phyloP scores from a whole-genome alignment of 2,329 filamentous ascomycete species.

The Capronia epimyces region DNA sequence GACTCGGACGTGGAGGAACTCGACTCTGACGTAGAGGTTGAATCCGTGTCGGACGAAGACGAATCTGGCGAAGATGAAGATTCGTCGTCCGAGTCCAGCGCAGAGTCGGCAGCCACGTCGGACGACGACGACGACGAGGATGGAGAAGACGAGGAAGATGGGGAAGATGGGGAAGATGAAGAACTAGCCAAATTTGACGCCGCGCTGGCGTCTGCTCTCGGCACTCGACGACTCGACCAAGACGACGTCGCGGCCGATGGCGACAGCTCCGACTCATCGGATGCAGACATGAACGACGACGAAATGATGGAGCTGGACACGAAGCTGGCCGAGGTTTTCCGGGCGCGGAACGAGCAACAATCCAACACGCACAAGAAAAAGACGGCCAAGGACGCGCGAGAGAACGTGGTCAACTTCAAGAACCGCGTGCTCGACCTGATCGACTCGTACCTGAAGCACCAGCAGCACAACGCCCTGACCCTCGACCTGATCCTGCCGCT shows the following conservation, averaged over 20 bases:
- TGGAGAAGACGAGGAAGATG: slow-evolving; percentile 38
- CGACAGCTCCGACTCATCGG: slow-evolving; percentile 48
- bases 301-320: slow-evolving; percentile 88
- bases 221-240: slow-evolving; percentile 58
- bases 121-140: slow-evolving; percentile 43
- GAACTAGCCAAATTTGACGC: slow-evolving; percentile 63
- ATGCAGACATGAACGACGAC: slow-evolving; percentile 85
- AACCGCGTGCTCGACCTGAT: slow-evolving; percentile 84
- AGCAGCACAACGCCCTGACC: slow-evolving; percentile 62
- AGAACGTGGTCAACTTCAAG: slow-evolving; percentile 90
- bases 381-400: slow-evolving; percentile 79
- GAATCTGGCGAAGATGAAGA: background rate
- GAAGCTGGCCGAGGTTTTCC: slow-evolving; percentile 79
- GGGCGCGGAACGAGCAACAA: slow-evolving; percentile 60
- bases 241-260: slow-evolving; percentile 52
- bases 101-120: slow-evolving; percentile 39
- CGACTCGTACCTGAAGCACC: slow-evolving; percentile 74
- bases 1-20: slow-evolving; percentile 38
- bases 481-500: slow-evolving; percentile 70
- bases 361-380: slow-evolving; percentile 65
- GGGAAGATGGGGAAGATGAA: slow-evolving; percentile 36
- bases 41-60: slow-evolving; percentile 9
- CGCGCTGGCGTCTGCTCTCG: slow-evolving; percentile 70
- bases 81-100: background rate
- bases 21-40: slow-evolving; percentile 41